A percentile compares a stretch with the other conserved stretches of the same genome.
Conservation (phyloP, 495 filamentous ascomycete genomes). For the Penicillium longicatenatum region DNA sequence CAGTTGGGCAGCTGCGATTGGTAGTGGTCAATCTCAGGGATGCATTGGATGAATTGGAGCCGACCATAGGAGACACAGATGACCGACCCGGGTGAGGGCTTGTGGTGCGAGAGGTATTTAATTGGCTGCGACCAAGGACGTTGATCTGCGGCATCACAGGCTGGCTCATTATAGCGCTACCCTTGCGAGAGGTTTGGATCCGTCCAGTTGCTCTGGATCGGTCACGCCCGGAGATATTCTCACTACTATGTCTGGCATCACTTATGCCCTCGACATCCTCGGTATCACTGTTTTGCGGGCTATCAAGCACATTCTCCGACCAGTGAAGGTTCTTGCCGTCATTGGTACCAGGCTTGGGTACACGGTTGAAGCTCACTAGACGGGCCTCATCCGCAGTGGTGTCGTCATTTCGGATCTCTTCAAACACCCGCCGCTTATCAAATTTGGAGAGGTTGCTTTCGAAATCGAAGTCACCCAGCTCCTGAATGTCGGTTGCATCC, state of each 20-base stretch:
- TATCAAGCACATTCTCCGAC: slow-evolving; percentile 86
- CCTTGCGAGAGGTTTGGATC: slow-evolving; percentile 63
- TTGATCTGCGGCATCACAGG: slow-evolving; percentile 39
- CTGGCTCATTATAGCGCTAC: slow-evolving; percentile 51
- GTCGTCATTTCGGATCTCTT: slow-evolving; percentile 84
- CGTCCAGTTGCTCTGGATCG: slow-evolving; percentile 50
- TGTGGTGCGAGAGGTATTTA: slow-evolving; percentile 43
- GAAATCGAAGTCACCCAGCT: slow-evolving; percentile 92
- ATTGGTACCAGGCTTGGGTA: slow-evolving; percentile 72
- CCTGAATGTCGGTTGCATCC: slow-evolving; percentile 96
- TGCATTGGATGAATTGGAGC: slow-evolving; percentile 32
- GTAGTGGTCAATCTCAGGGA: slow-evolving; percentile 56
- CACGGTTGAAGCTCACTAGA: slow-evolving; percentile 85
- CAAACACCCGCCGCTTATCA: slow-evolving; percentile 87
- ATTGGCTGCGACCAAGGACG: slow-evolving; percentile 36
- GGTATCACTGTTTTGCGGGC: slow-evolving; percentile 67
- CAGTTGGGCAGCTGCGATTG: slow-evolving; percentile 73
- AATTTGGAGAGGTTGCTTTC: slow-evolving; percentile 85
- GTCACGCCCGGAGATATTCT: slow-evolving; percentile 54
- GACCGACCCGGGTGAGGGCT: slow-evolving; percentile 45
- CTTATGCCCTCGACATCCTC: slow-evolving; percentile 60
- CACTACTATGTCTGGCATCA: slow-evolving; percentile 57
- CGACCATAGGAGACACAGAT: slow-evolving; percentile 42
- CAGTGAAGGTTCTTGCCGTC: slow-evolving; percentile 90
- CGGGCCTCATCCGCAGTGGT: slow-evolving; percentile 84